Percentiles rank a stretch among this genome's conserved stretches.
These are phyloP conservation scores for Ogataea allantospora DNA, from an alignment of 805 yeast species.

Conservation along the genomic window DNA sequence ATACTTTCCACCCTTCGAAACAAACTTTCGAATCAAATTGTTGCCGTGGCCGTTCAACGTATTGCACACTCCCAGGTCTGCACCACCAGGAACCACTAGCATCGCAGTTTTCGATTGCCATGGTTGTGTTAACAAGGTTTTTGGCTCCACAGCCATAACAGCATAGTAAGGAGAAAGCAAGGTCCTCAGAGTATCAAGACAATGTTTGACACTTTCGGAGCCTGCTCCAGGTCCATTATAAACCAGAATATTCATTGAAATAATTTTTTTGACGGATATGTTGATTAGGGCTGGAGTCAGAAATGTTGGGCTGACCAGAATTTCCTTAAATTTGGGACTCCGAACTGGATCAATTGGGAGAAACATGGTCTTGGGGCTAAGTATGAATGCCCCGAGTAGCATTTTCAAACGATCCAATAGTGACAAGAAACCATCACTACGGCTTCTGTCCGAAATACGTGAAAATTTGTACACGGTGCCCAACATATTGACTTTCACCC, in stretches of 20 bases:
- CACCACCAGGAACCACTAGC: constrained; percentile 94
- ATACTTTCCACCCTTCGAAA: constrained; percentile 75
- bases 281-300: constrained; percentile 3
- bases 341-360: neutral
- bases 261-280: constrained; percentile 2
- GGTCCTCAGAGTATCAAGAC: constrained; percentile 69
- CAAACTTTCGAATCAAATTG: constrained; percentile 56
- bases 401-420: constrained; percentile 15
- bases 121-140: constrained; percentile 71
- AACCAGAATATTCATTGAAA: constrained; percentile 64
- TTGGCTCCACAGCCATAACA: constrained; percentile 66
- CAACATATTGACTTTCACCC: constrained; percentile 74
- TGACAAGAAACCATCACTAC: constrained; percentile 27
- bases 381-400: neutral
- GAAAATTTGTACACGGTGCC: constrained; percentile 82
- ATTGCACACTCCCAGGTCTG: constrained; percentile 82
- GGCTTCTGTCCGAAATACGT: constrained; percentile 35
- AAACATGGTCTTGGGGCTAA: neutral
- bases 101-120: constrained; percentile 81
- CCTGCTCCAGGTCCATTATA: constrained; percentile 83
- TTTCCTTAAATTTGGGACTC: neutral
- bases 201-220: constrained; percentile 79
- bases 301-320: constrained; percentile 5
- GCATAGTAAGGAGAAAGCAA: constrained; percentile 87
- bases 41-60: constrained; percentile 72